Evolutionary conservation across 192 early-diverging fungal species (phyloP), one percentile per base, ranked within the genome.

Genomic region (Umbelopsis vinacea): DNA sequence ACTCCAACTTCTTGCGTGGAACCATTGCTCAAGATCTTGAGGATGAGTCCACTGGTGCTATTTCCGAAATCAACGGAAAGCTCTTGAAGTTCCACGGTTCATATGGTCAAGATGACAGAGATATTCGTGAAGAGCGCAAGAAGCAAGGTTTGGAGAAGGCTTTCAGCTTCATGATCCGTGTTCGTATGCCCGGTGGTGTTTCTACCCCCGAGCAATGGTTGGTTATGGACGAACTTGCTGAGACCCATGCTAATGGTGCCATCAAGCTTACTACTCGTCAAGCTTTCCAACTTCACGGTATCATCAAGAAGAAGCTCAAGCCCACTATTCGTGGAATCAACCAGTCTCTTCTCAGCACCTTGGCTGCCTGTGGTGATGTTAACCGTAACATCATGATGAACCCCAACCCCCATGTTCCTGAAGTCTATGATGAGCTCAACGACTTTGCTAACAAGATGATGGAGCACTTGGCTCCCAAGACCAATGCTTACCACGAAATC

Each of bases 311-410:
- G 75, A 90, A 94, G 73, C 85, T 98, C 52, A 95, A 93, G 84
- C 78, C 85, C 63, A 87, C 94, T 67, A 96, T 97, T 74, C 94
- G 93, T 69, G 91, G 89, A 69, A 96, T 98, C 85, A 98, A 98
- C 84, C 90, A 90, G 69, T 87, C 87, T 26, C 82, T 97, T 57
- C 89, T 98, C 82, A 92, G 95, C 82, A 96, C 95, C 35, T 88
- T 98, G 52, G 96, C 96, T 47, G 96, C 96, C 54, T 98, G 96
- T 81, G 96, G 96, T 70, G 96, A 98, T 82, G 96, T 98, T 72
- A 98, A 98, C 86, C 90, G 96, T 71, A 98, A 97, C 86, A 94
- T 98, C 70, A 95, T 97, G 80, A 92, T 92, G 77, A 94, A 91
- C 77, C 93, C 95, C 69, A 93, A 95, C 80, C 94, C 95, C 77